Percentiles rank a stretch among this genome's conserved stretches.
phyloP scores from a whole-genome alignment of 345 rosid species.

The Arabis alpina region DNA sequence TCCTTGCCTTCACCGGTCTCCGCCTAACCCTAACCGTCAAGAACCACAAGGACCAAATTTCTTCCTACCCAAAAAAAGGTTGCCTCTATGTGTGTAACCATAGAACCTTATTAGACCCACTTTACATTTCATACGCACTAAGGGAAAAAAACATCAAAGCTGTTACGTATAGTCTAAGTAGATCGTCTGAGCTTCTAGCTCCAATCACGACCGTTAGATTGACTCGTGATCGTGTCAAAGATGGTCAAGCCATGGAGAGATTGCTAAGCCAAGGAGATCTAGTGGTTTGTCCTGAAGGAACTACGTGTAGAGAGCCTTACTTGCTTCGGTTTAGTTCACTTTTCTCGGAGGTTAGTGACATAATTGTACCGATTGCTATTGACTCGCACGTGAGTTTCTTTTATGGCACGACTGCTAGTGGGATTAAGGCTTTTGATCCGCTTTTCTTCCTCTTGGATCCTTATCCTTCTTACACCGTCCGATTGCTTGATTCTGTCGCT shows the following conservation, averaged over 20 bases:
- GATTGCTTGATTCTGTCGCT: slow-evolving; percentile 44
- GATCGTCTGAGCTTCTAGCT: slow-evolving; percentile 48
- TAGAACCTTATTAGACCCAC: slow-evolving; percentile 62
- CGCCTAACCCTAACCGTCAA: slow-evolving; percentile 38
- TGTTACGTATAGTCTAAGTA: slow-evolving; percentile 61
- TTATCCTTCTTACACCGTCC: slow-evolving; percentile 33
- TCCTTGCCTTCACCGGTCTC: slow-evolving; percentile 58
- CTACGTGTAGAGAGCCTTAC: slow-evolving; percentile 69
- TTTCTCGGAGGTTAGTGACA: slow-evolving; percentile 57
- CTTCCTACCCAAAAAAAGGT: slow-evolving; percentile 23
- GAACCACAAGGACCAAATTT: not conserved
- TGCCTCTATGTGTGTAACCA: slow-evolving; percentile 62
- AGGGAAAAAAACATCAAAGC: slow-evolving; percentile 51
- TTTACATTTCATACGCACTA: slow-evolving; percentile 36
- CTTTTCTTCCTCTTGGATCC: slow-evolving; percentile 54
- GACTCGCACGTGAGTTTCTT: slow-evolving; percentile 53
- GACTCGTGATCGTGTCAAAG: slow-evolving; percentile 50
- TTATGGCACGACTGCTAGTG: slow-evolving; percentile 63
- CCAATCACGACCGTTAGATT: slow-evolving; percentile 52
- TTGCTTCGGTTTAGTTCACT: slow-evolving; percentile 65
- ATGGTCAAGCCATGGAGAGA: slow-evolving; percentile 44
- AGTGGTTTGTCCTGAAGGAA: slow-evolving; percentile 67
- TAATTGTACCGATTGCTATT: slow-evolving; percentile 58
- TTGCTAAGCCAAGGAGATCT: slow-evolving; percentile 49
- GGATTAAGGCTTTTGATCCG: slow-evolving; percentile 56